These are phyloP conservation scores for Candida silvicultrix DNA, from an alignment of 805 yeast genomes.

Conservation along the genomic window DNA sequence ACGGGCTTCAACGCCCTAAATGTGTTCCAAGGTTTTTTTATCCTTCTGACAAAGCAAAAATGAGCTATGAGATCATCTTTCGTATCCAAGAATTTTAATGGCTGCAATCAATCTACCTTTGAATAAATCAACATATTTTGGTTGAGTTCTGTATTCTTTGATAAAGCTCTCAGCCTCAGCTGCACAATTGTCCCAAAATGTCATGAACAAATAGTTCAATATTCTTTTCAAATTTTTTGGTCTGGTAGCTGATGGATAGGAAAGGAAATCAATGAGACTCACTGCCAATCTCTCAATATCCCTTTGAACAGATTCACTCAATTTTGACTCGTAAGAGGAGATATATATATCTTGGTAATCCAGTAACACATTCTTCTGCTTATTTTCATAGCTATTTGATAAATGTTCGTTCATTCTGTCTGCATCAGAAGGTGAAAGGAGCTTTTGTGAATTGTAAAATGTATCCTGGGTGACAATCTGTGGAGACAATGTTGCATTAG, in stretches of 20 bases:
- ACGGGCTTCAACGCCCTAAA: too few relatives aligned
- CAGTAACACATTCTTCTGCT: too few relatives aligned
- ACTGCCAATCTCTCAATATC: slow-evolving; percentile 16
- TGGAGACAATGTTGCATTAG: too few relatives aligned
- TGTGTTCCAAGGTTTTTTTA: too few relatives aligned
- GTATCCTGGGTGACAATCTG: background rate
- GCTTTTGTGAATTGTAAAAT: background rate
- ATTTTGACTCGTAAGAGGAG: background rate
- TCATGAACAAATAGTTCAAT: slow-evolving; percentile 29
- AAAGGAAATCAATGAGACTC: slow-evolving; percentile 26
- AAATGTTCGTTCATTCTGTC: background rate
- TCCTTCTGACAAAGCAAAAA: too few relatives aligned
- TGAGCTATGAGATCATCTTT: slow-evolving; percentile 7
- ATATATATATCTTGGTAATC: background rate
- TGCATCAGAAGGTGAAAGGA: background rate
- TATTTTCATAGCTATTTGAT: background rate
- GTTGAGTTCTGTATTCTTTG: slow-evolving; percentile 11
- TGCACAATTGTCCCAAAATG: slow-evolving; percentile 27
- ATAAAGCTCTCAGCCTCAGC: slow-evolving; percentile 6
- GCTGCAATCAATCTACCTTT: slow-evolving; percentile 12
- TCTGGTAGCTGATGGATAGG: slow-evolving; percentile 26
- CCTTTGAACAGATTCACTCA: slow-evolving; percentile 1
- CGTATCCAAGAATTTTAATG: slow-evolving; percentile 19
- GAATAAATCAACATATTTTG: slow-evolving; percentile 5
- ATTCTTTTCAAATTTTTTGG: slow-evolving; percentile 25